phyloP scores from a whole-genome alignment of 306 rosid species.

The Vigna angularis region DNA sequence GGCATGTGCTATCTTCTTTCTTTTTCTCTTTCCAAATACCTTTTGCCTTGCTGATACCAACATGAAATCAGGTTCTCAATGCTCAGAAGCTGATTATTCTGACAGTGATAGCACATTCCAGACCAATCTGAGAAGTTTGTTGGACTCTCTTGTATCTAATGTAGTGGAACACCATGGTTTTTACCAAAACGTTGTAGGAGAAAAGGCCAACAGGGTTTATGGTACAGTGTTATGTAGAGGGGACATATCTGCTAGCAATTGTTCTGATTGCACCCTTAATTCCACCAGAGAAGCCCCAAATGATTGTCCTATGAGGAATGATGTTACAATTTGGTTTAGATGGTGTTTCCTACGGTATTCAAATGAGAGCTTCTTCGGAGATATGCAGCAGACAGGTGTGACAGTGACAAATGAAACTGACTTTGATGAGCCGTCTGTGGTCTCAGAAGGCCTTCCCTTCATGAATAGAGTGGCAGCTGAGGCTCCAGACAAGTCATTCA shows the following conservation, averaged over 20 bases:
- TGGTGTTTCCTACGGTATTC: constrained; percentile 68
- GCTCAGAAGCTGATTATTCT: constrained; percentile 47
- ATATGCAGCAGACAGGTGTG: constrained; percentile 44
- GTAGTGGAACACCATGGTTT: constrained; percentile 54
- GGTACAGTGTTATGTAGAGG: constrained; percentile 65
- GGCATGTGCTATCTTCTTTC: constrained; percentile 16
- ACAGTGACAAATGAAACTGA: constrained; percentile 56
- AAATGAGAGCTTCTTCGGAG: constrained; percentile 50
- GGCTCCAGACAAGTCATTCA: constrained; percentile 44
- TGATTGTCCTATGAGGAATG: constrained; percentile 51
- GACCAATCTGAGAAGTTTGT: constrained; percentile 47
- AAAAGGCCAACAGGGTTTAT: constrained; percentile 47
- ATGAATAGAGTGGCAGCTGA: constrained; percentile 49
- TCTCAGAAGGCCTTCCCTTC: constrained; percentile 53
- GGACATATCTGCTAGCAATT: constrained; percentile 50
- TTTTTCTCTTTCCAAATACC: constrained; percentile 31
- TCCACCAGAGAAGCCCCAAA: constrained; percentile 43
- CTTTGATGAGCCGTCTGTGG: constrained; percentile 54
- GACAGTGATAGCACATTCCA: constrained; percentile 46
- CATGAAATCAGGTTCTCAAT: constrained; percentile 29
- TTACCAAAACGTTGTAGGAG: constrained; percentile 47
- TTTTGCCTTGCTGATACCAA: constrained; percentile 48
- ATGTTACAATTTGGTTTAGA: constrained; percentile 54
- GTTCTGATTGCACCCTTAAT: constrained; percentile 51
- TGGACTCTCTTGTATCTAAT: constrained; percentile 50